Percentiles rank a stretch among this genome's conserved stretches.
Evolutionary conservation across 202 grass and related monocot genomes (phyloP).

Genomic region (Schoenoplectus tabernaemontani): DNA sequence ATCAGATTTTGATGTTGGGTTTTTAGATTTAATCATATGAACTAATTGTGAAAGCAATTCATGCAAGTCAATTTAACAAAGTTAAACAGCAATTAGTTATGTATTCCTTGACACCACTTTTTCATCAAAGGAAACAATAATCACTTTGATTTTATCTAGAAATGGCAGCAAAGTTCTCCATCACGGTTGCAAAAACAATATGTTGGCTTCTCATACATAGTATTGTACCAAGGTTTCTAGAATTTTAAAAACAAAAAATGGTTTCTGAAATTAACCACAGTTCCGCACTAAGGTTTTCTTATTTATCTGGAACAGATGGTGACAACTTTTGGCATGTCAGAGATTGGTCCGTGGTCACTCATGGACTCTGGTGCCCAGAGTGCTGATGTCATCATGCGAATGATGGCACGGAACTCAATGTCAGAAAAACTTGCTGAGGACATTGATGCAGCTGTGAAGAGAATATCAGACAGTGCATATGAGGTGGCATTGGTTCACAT

Average conservation of each 20-base stretch:
- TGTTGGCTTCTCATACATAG: neutral
- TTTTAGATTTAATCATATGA: neutral
- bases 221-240: neutral
- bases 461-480: conserved; percentile 65
- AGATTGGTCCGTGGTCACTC: conserved; percentile 84
- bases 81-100: neutral
- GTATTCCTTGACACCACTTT: neutral
- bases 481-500: conserved; percentile 61
- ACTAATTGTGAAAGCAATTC: neutral
- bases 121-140: too few relatives aligned
- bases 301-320: conserved; percentile 55
- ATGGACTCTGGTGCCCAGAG: conserved; percentile 69
- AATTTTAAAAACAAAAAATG: neutral
- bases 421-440: conserved; percentile 82
- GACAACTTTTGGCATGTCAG: conserved; percentile 80
- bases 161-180: too few relatives aligned
- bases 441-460: conserved; percentile 71
- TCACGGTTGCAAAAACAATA: neutral
- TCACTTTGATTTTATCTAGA: too few relatives aligned
- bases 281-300: neutral
- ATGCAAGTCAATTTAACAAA: neutral
- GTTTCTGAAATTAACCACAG: neutral
- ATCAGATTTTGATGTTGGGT: neutral
- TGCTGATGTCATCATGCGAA: conserved; percentile 74
- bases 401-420: conserved; percentile 95